Conservation (phyloP, 371 early-diverging fungal species). For the Actinomortierella ambigua region DNA sequence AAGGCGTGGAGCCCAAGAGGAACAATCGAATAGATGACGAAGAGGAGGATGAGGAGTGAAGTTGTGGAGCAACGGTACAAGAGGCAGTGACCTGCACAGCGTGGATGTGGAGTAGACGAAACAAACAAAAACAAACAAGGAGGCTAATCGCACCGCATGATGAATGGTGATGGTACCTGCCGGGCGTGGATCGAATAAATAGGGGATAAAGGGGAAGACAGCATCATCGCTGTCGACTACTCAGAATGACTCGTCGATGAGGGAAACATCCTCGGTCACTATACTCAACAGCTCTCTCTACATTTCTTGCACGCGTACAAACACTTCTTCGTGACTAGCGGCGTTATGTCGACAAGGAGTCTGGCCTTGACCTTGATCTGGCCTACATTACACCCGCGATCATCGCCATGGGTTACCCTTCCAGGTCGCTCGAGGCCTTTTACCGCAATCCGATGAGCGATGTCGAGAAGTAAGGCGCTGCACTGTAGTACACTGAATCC, state of each 20-base stretch:
- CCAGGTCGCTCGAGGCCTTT: constrained; percentile 63
- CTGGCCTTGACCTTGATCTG: constrained; percentile 67
- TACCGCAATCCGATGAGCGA: constrained; percentile 66
- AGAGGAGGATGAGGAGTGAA: no score
- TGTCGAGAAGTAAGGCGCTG: constrained; percentile 58
- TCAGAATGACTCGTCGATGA: neutral
- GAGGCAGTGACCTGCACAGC: no score
- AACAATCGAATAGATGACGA: neutral
- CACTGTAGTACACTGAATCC: neutral
- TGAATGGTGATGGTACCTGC: no score
- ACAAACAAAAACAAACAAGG: no score
- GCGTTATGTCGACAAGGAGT: constrained; percentile 52
- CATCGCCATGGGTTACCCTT: constrained; percentile 77
- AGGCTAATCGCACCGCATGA: no score
- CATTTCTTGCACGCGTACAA: neutral
- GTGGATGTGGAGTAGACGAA: no score
- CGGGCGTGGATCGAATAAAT: no score
- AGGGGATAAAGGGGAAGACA: no score
- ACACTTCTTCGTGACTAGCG: constrained; percentile 18
- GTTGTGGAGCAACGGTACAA: neutral
- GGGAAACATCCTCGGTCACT: neutral
- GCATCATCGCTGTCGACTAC: no score
- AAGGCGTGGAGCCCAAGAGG: neutral
- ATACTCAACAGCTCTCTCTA: neutral
- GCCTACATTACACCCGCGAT: constrained; percentile 67